Evolutionary conservation across 2,329 filamentous ascomycete genomes (phyloP), one percentile per base, ranked within the genome.

Genomic region (Botryotinia convoluta): DNA sequence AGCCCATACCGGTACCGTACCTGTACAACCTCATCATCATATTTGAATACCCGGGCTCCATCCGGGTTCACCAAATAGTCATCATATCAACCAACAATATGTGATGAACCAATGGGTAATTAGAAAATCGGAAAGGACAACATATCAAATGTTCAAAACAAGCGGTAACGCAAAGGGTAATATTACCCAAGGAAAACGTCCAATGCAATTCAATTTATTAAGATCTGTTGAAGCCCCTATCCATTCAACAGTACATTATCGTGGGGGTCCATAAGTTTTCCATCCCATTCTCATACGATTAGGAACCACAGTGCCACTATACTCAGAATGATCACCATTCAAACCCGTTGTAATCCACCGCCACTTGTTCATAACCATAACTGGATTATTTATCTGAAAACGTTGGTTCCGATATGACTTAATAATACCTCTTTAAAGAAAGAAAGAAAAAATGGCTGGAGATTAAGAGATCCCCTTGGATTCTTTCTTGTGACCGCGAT

Each of bases 161-260:
- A 51, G 69, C 69, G 57, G 69, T 71, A 63, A 63, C 57, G 57
- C 59, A 62, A 62, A 29, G 59, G 57, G n/a, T 63, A 63, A 71
- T 71, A 63, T 29, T 62, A 63, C 59, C 59, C 42, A 48, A 37
- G 35, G 45, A 20, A n/a, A 65, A 37, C 14, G 14, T 26, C 44
- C 42, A 51, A 37, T 65, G 29, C 63, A 48, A 14, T 62, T 39
- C 32, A 57, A 29, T 32, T 39, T 29, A 42, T 71, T 29, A 26
- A 71, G 69, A 71, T 71, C 69, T 63, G 59, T 71, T 71, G 57
- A 71, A 51, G 44, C 69, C 69, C 69, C 69, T 63, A 71, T 71
- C 59, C 57, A 61, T 57, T 60, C 57, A 35, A 70, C 69, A 37
- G 29, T 71, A 51, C 69, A 63, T 70, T 39, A 70, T 70, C 57